A percentile compares a stretch with the other conserved stretches of the same genome.
Conservation (phyloP, 257 asterid genomes). For the Henckelia pumila region DNA sequence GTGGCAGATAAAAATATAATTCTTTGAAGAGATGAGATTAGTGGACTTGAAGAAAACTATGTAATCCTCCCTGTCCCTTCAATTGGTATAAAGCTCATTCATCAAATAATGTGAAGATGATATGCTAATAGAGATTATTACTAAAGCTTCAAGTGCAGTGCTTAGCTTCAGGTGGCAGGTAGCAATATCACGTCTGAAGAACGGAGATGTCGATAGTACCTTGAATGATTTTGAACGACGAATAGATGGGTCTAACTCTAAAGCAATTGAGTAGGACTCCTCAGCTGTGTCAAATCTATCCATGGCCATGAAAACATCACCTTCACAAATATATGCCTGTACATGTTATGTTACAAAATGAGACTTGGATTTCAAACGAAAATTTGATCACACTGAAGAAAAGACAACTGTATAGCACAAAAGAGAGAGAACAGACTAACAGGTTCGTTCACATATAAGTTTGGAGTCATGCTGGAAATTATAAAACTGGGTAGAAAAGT, state of each 20-base stretch:
- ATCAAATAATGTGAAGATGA: background rate
- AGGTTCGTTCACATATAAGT: background rate
- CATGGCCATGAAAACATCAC: slow-evolving; percentile 76
- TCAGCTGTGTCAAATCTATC: slow-evolving; percentile 55
- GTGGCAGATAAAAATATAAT: background rate
- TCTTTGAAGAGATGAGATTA: too few species aligned
- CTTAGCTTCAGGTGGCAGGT: background rate
- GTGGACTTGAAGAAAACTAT: background rate
- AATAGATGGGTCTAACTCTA: slow-evolving; percentile 68
- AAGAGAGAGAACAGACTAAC: background rate
- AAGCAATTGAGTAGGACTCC: slow-evolving; percentile 64
- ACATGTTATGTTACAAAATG: slow-evolving; percentile 16
- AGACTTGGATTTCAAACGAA: slow-evolving; percentile 12
- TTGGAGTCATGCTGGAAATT: slow-evolving; percentile 17
- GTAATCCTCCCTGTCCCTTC: background rate
- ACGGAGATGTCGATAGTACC: slow-evolving; percentile 37
- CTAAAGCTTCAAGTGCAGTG: background rate
- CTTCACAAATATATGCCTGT: slow-evolving; percentile 79
- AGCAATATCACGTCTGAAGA: background rate
- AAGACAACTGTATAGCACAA: slow-evolving; percentile 7
- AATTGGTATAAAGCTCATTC: background rate
- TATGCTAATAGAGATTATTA: background rate
- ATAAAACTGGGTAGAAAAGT: background rate
- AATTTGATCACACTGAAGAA: background rate
- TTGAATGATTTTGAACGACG: slow-evolving; percentile 80